Percentiles rank a stretch among this genome's conserved stretches.
phyloP scores from a whole-genome alignment of 2,329 filamentous ascomycete species.

The Metarhizium sp. region DNA sequence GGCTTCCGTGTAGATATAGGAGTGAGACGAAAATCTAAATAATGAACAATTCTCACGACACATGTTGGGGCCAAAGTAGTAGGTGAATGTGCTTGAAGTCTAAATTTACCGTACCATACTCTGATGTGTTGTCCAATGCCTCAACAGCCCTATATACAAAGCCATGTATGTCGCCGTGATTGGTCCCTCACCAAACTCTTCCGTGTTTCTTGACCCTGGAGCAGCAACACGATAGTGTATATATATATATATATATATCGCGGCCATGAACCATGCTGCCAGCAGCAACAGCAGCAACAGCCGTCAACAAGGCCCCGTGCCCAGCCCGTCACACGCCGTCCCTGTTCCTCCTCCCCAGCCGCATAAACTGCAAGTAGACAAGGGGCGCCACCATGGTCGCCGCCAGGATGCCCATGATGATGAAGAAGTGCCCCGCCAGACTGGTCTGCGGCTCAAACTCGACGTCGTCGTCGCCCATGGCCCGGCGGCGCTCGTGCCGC shows the following conservation, averaged over 20 bases:
- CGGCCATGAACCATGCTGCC: too few relatives aligned
- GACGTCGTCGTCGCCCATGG: constrained; percentile 26
- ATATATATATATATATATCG: neutral
- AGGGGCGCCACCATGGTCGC: constrained; percentile 37
- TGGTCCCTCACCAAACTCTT: neutral
- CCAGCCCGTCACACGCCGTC: constrained; percentile 8
- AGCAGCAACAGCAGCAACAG: neutral
- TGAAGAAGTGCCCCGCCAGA: constrained; percentile 36
- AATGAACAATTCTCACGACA: constrained; percentile 3
- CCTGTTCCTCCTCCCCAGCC: constrained; percentile 20
- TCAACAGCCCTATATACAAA: too few relatives aligned
- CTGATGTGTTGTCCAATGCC: too few relatives aligned
- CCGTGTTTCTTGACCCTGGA: neutral
- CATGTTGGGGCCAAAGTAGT: neutral
- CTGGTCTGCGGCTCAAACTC: constrained; percentile 33
- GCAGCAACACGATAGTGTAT: neutral
- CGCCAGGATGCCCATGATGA: constrained; percentile 37
- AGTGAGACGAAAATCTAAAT: constrained; percentile 7
- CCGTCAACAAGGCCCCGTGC: neutral
- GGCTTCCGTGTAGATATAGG: constrained; percentile 10
- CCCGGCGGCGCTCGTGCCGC: constrained; percentile 26
- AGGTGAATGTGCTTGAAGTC: neutral
- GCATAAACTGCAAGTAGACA: constrained; percentile 27
- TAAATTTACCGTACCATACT: neutral
- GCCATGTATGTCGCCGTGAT: too few relatives aligned